These are phyloP conservation scores for Syzygium grande DNA, from an alignment of 345 rosid genomes.

Conservation along the genomic window DNA sequence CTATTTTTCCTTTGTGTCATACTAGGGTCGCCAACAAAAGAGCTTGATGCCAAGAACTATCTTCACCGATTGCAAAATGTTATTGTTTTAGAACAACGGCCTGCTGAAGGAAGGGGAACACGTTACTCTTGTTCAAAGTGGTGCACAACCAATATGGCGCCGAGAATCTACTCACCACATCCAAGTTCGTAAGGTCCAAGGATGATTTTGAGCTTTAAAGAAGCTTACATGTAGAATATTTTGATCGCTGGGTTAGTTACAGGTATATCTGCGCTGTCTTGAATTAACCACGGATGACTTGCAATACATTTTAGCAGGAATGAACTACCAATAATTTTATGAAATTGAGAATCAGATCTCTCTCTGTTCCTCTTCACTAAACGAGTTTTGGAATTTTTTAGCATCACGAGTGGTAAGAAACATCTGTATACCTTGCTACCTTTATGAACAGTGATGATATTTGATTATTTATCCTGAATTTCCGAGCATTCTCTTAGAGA, in stretches of 20 bases:
- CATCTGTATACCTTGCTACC: background rate
- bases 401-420: background rate
- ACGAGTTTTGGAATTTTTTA: background rate
- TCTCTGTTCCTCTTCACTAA: background rate
- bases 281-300: background rate
- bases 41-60: background rate
- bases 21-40: background rate
- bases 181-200: conserved; percentile 77
- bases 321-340: background rate
- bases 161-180: conserved; percentile 87
- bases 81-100: conserved; percentile 41
- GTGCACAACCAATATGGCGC: conserved; percentile 96
- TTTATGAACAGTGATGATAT: background rate
- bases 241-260: background rate
- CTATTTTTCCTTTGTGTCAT: background rate
- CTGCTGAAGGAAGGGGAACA: conserved; percentile 57
- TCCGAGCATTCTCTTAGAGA: background rate
- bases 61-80: background rate
- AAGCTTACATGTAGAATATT: background rate
- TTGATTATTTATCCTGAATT: background rate
- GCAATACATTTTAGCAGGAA: background rate
- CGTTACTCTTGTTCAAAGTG: conserved; percentile 91
- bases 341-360: background rate
- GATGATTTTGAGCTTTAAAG: conserved; percentile 21
- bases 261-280: background rate